These are phyloP conservation scores for Pichia sp. DNA, from an alignment of 1,139 yeast genomes.

Conservation along the genomic window DNA sequence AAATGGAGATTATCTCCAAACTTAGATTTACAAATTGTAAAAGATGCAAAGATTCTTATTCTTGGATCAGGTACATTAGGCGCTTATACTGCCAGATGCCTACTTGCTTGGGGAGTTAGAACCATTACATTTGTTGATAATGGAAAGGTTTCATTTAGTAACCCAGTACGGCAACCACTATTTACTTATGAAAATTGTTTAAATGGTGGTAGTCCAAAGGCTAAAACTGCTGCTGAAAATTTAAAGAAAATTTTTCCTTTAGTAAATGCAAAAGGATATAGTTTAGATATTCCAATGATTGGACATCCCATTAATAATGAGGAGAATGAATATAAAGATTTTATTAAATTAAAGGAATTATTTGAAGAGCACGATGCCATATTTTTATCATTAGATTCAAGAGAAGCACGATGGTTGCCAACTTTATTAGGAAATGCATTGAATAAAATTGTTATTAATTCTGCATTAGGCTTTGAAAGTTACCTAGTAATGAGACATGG, in stretches of 20 bases:
- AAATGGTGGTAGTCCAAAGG: slow-evolving; percentile 68
- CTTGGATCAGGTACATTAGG: slow-evolving; percentile 98
- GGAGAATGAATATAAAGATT: slow-evolving; percentile 43
- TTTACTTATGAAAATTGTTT: slow-evolving; percentile 72
- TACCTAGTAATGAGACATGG: slow-evolving; percentile 95
- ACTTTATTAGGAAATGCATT: slow-evolving; percentile 67
- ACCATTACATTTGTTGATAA: slow-evolving; percentile 83
- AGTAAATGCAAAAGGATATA: slow-evolving; percentile 55
- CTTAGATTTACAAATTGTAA: slow-evolving; percentile 59
- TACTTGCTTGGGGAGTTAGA: slow-evolving; percentile 92
- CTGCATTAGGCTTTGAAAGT: slow-evolving; percentile 92
- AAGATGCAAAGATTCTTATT: slow-evolving; percentile 56
- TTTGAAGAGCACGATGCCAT: slow-evolving; percentile 67
- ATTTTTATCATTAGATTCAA: slow-evolving; percentile 81
- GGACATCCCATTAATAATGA: slow-evolving; percentile 74
- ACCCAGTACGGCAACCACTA: slow-evolving; percentile 92
- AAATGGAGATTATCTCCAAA: slow-evolving; percentile 94
- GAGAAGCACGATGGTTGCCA: slow-evolving; percentile 96
- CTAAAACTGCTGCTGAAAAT: slow-evolving; percentile 68
- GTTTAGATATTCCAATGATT: slow-evolving; percentile 85
- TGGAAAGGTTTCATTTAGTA: slow-evolving; percentile 82
- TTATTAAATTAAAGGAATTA: slow-evolving; percentile 44
- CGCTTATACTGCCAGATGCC: slow-evolving; percentile 76
- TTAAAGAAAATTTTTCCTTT: slow-evolving; percentile 72
- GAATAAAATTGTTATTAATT: slow-evolving; percentile 73